A percentile compares a stretch with the other conserved stretches of the same genome.
Conservation (phyloP, 2,329 filamentous ascomycete genomes). For the Botrytis porri region DNA sequence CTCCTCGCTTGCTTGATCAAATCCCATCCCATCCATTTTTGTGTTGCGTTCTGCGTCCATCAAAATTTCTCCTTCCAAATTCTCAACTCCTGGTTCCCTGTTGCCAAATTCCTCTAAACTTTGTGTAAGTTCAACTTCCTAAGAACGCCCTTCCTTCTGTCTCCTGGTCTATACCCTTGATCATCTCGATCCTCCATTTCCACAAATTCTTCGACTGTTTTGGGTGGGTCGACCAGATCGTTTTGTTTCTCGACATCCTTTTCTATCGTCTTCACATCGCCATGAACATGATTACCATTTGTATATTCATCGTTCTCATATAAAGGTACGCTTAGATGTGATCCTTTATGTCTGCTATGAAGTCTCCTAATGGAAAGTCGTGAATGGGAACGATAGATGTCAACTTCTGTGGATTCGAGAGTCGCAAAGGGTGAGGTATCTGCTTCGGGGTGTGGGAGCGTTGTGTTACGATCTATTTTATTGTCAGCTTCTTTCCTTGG, state of each 20-base stretch:
- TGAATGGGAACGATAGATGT: conserved; percentile 38
- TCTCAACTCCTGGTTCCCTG: neutral
- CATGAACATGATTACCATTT: conserved; percentile 26
- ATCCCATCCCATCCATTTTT: neutral
- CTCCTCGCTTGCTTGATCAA: conserved; percentile 16
- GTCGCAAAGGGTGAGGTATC: conserved; percentile 55
- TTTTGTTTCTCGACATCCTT: conserved; percentile 12
- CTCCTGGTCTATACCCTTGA: conserved; percentile 19
- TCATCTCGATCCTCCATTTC: conserved; percentile 10
- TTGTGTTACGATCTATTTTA: conserved; percentile 52
- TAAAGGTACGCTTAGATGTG: conserved; percentile 17
- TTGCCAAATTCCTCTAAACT: conserved; percentile 2
- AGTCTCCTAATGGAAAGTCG: conserved; percentile 26
- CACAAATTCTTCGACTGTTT: neutral
- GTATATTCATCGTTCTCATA: conserved; percentile 32
- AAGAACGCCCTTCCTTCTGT: conserved; percentile 27
- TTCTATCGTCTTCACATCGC: conserved; percentile 8
- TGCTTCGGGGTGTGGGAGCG: conserved; percentile 60
- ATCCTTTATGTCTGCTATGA: conserved; percentile 23
- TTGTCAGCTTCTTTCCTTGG: conserved; percentile 3
- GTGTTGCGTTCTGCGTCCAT: neutral
- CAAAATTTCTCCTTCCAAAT: neutral
- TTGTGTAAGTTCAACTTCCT: conserved; percentile 26
- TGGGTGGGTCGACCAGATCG: conserved; percentile 16
- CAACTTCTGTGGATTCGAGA: conserved; percentile 54